phyloP scores from a whole-genome alignment of 2,329 filamentous ascomycete species.

The Botrytis paeoniae region DNA sequence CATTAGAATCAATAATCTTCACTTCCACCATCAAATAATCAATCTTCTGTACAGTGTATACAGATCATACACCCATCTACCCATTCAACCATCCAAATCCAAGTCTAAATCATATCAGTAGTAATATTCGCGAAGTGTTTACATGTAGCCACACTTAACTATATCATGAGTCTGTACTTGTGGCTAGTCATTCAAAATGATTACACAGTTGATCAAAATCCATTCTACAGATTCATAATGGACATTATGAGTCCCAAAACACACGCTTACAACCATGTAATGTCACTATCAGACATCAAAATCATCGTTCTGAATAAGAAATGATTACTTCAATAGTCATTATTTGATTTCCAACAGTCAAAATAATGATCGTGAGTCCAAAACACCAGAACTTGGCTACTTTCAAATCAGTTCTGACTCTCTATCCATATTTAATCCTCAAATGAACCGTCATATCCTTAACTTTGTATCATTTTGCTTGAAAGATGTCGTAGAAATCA shows the following conservation, averaged over 20 bases:
- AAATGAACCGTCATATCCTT: not conserved
- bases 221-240: not conserved
- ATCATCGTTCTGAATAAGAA: not conserved
- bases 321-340: not conserved
- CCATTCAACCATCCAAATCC: no score
- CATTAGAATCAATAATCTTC: no score
- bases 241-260: not conserved
- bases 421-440: not conserved
- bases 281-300: not conserved
- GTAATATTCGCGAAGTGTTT: no score
- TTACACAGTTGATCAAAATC: not conserved
- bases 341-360: not conserved
- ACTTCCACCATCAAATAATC: not conserved
- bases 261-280: not conserved
- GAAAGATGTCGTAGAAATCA: not conserved
- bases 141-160: no score
- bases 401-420: not conserved
- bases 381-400: not conserved
- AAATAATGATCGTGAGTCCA: not conserved
- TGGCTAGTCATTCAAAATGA: not conserved
- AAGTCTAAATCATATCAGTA: not conserved
- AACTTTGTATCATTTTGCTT: not conserved
- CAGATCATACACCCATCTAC: not conserved
- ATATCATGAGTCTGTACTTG: not conserved
- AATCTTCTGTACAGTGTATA: not conserved